Evolutionary conservation across 1,139 yeast species (phyloP).

Genomic region (Hyphopichia khmerensis): DNA sequence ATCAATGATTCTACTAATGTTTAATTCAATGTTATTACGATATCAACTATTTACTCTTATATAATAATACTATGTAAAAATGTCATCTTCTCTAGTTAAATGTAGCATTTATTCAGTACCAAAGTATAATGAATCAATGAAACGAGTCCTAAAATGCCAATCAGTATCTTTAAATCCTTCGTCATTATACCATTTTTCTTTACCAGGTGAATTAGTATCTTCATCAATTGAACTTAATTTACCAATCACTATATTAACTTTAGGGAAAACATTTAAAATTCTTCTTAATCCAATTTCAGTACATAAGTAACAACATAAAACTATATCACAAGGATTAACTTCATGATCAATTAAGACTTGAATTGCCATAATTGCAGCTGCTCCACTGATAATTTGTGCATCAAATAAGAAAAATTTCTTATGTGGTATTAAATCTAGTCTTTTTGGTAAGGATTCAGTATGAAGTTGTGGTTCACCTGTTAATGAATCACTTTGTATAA

Average conservation of each 20-base stretch:
- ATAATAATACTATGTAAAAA: too few species aligned
- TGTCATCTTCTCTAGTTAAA: neutral
- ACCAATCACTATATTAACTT: conserved; percentile 69
- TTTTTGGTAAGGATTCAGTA: conserved; percentile 55
- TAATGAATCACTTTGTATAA: conserved; percentile 81
- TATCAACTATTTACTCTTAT: too few species aligned
- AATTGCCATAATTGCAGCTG: conserved; percentile 92
- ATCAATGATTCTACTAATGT: conserved; percentile 4
- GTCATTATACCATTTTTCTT: conserved; percentile 24
- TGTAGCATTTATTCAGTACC: conserved; percentile 49
- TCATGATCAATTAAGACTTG: conserved; percentile 85
- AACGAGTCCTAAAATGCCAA: conserved; percentile 69
- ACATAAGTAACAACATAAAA: conserved; percentile 71
- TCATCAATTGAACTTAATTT: conserved; percentile 49
- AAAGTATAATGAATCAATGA: conserved; percentile 75
- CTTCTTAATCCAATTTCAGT: conserved; percentile 81
- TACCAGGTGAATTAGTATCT: conserved; percentile 7
- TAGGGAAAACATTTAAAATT: conserved; percentile 69
- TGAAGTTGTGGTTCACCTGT: conserved; percentile 96
- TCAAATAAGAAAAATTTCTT: conserved; percentile 70
- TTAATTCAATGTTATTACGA: neutral
- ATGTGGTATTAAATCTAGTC: conserved; percentile 26
- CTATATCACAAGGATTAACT: conserved; percentile 60
- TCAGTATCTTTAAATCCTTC: conserved; percentile 43
- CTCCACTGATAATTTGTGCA: conserved; percentile 88